Percentiles rank a stretch among this genome's conserved stretches.
phyloP scores from a whole-genome alignment of 2,329 filamentous ascomycete genomes.

The Colletotrichum costaricense region DNA sequence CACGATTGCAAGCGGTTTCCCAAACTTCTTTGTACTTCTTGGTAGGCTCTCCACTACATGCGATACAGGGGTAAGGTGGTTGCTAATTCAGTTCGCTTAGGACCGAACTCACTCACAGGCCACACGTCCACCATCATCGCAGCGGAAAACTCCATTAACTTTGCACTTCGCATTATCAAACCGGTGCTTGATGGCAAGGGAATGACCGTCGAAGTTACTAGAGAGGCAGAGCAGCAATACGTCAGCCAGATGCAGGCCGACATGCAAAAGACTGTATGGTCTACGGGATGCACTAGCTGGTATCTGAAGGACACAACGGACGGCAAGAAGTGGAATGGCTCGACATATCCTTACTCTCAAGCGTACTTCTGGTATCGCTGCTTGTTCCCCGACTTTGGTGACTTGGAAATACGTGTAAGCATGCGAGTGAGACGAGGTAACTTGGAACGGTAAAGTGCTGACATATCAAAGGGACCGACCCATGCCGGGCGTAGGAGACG shows the following conservation, averaged over 20 bases:
- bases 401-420: constrained; percentile 48
- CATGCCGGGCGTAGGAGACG: not conserved
- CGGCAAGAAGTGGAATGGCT: constrained; percentile 47
- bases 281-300: constrained; percentile 49
- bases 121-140: constrained; percentile 71
- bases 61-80: too few species aligned
- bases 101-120: constrained; percentile 72
- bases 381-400: constrained; percentile 47
- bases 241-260: constrained; percentile 45
- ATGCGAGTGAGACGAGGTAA: not conserved
- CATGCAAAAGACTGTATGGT: constrained; percentile 46
- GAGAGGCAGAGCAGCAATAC: constrained; percentile 48
- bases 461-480: not conserved
- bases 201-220: constrained; percentile 46
- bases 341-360: constrained; percentile 50
- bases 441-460: not conserved
- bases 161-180: constrained; percentile 67
- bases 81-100: constrained; percentile 36
- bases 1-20: constrained; percentile 68
- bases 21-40: constrained; percentile 73
- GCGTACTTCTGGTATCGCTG: constrained; percentile 49
- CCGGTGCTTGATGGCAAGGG: constrained; percentile 51
- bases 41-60: constrained; percentile 42
- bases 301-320: constrained; percentile 43
- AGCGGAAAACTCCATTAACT: constrained; percentile 71